These are phyloP conservation scores for Echinochloa phyllopogon DNA, from an alignment of 176 grass and related monocot genomes.

Conservation along the genomic window DNA sequence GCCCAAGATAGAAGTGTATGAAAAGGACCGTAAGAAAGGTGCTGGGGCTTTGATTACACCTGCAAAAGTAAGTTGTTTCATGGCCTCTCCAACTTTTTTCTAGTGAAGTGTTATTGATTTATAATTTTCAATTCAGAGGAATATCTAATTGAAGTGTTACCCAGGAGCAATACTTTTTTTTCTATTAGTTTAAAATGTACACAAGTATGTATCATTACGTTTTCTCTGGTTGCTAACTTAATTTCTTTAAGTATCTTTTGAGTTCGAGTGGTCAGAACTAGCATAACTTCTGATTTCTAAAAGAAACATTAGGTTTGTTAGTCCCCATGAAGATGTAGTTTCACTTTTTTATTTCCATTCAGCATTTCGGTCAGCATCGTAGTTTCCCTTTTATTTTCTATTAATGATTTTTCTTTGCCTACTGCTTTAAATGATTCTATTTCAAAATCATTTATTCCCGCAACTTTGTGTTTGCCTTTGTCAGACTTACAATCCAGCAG, in stretches of 20 bases:
- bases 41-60: conserved; percentile 70
- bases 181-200: not conserved
- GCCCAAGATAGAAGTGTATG: conserved; percentile 85
- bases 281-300: not conserved
- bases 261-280: not conserved
- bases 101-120: not conserved
- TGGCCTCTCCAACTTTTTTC: not conserved
- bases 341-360: not conserved
- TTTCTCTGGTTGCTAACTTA: not conserved
- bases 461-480: conserved; percentile 16
- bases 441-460: not conserved
- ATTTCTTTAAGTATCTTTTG: not conserved
- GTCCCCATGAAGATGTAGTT: not conserved
- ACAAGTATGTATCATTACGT: not conserved
- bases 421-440: not conserved
- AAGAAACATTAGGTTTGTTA: not conserved
- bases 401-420: not conserved
- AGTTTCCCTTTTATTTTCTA: not conserved
- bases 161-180: not conserved
- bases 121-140: not conserved
- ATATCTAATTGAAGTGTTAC: not conserved
- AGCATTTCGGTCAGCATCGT: not conserved
- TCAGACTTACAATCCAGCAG: conserved; percentile 82
- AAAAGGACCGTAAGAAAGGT: conserved; percentile 87
- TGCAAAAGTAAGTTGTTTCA: conserved; percentile 60